Evolutionary conservation across 2,329 filamentous ascomycete species (phyloP), one percentile per base, ranked within the genome.

Genomic region (Pseudocercospora fijiensis): DNA sequence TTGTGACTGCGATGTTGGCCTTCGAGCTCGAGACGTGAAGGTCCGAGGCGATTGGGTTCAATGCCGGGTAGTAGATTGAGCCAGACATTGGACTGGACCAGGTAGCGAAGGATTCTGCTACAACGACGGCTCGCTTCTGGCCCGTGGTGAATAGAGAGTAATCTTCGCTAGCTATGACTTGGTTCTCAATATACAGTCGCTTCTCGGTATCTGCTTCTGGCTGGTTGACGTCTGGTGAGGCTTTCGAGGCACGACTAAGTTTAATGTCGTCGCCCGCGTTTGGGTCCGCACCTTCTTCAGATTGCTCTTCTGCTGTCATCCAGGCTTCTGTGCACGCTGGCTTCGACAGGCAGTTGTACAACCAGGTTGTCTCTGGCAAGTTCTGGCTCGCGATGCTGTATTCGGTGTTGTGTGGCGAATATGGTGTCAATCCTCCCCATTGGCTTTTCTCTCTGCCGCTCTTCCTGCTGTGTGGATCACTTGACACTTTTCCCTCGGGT

Each of bases 1-100:
- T 79, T 0, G 82, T 84, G 13, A 84, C 74, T 0, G 83, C 84
- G 63, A 84, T 72, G 65, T 84, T 83, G 67, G 84, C 78, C 55
- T 76, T 72, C 6, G 78, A 76, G 13, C 71, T 72, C 0, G 80
- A 78, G 10, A 81, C 77, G 26, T 76, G 61, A 47, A 82, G 74
- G 27, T 78, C 77, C 3, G 66, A 62, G 0, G 78, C 75, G 3
- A 80, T 72, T 1, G 66, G 60, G 30, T 67, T 71, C n/a, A 78
- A 69, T 1, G 75, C 74, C 11, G 76, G 77, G 57, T 76, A 76
- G 69, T 78, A 79, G 27, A 79, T 79, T 61, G 74, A 75, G 1
- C 74, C 77, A 1, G 76, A 76, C 58, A 76, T 66, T 4, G 74
- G 74, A 22, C 70, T 65, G 58, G 74, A 75, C 62, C 72, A 71